Conservation (phyloP, 2,329 filamentous ascomycete genomes). For the Periconia sp. region DNA sequence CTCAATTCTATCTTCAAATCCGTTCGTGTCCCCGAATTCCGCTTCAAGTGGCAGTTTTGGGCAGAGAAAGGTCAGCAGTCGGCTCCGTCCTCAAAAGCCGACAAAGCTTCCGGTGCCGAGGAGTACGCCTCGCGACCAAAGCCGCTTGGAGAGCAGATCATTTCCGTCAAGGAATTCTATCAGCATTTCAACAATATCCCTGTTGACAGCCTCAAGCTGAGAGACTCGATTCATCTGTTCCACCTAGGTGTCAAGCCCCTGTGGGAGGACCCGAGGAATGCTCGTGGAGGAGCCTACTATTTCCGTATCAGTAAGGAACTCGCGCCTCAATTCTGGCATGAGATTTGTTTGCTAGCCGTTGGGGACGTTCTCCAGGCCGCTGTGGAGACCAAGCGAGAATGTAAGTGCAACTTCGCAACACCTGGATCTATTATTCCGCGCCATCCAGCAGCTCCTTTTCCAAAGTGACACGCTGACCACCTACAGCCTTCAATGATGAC, state of each 20-base stretch:
- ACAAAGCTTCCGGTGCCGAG: constrained; percentile 22
- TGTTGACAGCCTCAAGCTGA: constrained; percentile 73
- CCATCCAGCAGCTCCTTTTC: no score
- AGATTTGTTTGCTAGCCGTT: constrained; percentile 80
- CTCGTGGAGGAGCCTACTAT: constrained; percentile 86
- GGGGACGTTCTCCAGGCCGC: constrained; percentile 80
- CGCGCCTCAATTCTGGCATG: constrained; percentile 77
- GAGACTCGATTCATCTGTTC: constrained; percentile 74
- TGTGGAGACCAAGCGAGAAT: constrained; percentile 64
- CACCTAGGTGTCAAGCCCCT: constrained; percentile 82
- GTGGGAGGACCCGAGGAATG: constrained; percentile 87
- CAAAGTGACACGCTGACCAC: no score
- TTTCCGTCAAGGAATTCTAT: constrained; percentile 58
- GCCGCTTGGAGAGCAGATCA: constrained; percentile 50
- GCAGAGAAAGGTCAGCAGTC: constrained; percentile 50
- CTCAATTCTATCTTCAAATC: constrained; percentile 54
- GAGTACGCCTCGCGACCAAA: constrained; percentile 55
- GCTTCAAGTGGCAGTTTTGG: constrained; percentile 60
- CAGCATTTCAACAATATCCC: constrained; percentile 72
- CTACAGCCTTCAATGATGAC: constrained; percentile 71
- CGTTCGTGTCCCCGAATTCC: constrained; percentile 56
- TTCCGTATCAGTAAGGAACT: constrained; percentile 83
- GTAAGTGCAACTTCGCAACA: no score
- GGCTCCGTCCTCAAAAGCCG: constrained; percentile 27
- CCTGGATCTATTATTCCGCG: no score